Conservation (phyloP, 169 alveolate genomes). For the Sarcocystis neurona region DNA sequence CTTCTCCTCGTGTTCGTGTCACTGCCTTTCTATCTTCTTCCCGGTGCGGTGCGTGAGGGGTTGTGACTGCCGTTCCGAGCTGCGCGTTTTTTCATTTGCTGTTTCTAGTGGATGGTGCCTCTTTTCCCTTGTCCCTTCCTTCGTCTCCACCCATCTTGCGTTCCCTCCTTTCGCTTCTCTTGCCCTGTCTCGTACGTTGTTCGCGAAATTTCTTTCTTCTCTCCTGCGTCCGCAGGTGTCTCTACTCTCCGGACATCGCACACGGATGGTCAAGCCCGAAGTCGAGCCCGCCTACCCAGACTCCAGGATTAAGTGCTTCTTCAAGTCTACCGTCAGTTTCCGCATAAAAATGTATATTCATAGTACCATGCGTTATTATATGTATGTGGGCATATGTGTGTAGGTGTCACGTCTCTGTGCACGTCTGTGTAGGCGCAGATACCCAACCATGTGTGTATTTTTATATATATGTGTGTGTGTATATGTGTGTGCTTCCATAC, state of each 20-base stretch:
- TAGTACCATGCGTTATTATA: background rate
- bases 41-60: no score
- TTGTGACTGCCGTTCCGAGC: background rate
- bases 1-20: no score
- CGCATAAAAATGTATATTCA: background rate
- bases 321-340: background rate
- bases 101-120: no score
- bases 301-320: background rate
- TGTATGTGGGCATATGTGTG: background rate
- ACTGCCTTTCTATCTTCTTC: no score
- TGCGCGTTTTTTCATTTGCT: background rate
- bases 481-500: background rate
- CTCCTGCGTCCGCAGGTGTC: background rate
- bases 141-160: background rate
- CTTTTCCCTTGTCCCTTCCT: no score
- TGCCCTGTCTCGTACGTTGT: background rate
- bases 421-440: background rate
- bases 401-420: background rate
- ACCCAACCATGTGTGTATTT: background rate
- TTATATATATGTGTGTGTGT: background rate
- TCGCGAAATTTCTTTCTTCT: background rate
- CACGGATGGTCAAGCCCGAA: background rate
- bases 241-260: conserved; percentile 1
- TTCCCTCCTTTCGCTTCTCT: background rate
- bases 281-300: background rate